These are phyloP conservation scores for Schwanniomyces polymorphus DNA, from an alignment of 805 yeast genomes.

Conservation along the genomic window DNA sequence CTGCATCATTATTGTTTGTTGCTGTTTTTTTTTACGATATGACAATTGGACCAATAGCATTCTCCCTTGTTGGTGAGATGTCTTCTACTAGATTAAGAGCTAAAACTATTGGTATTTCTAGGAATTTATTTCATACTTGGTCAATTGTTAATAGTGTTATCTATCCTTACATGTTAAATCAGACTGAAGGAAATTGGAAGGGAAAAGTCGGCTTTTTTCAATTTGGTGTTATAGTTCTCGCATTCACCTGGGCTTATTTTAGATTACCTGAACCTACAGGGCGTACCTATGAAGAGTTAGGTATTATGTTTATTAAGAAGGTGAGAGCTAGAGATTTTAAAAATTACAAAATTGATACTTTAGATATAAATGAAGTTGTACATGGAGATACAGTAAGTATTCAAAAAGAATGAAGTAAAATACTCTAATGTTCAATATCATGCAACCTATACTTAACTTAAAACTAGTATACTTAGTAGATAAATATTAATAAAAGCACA, in stretches of 20 bases:
- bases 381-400: too few species aligned
- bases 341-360: not conserved
- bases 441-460: too few species aligned
- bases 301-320: conserved; percentile 29
- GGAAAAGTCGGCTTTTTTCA: conserved; percentile 47
- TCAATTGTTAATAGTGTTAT: conserved; percentile 35
- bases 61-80: conserved; percentile 41
- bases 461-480: too few species aligned
- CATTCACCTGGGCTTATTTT: conserved; percentile 21
- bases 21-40: conserved; percentile 30
- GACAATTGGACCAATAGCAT: conserved; percentile 26
- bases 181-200: conserved; percentile 42
- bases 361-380: not conserved
- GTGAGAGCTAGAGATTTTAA: conserved; percentile 15
- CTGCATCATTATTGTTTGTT: conserved; percentile 17
- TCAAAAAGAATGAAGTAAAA: too few species aligned
- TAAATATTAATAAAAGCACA: too few species aligned
- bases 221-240: conserved; percentile 37
- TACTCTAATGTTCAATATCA: too few species aligned
- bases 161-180: conserved; percentile 31
- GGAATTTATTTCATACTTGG: conserved; percentile 27
- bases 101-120: conserved; percentile 37
- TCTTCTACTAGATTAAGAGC: conserved; percentile 40
- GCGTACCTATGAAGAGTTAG: conserved; percentile 39
- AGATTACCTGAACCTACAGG: conserved; percentile 37